These are phyloP conservation scores for Verticillium nonalfalfae DNA, from an alignment of 2,329 filamentous ascomycete genomes.

Conservation along the genomic window DNA sequence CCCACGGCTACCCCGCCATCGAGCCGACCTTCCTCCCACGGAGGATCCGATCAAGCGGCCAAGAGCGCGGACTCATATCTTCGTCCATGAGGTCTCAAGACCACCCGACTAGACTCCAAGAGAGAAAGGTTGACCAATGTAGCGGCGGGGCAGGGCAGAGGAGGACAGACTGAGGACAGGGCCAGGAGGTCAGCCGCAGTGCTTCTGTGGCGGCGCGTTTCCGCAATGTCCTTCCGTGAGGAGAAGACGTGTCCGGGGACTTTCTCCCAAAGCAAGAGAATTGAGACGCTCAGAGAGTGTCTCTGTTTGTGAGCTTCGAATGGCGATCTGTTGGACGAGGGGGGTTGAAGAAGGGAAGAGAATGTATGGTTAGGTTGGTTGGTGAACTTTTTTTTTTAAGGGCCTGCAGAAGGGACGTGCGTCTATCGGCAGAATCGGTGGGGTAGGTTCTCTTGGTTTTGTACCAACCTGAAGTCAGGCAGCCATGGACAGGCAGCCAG, in stretches of 20 bases:
- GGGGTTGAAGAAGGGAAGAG: constrained; percentile 51
- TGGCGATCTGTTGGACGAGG: constrained; percentile 99
- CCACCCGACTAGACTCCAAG: constrained; percentile 7
- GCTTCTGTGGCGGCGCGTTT: constrained; percentile 99
- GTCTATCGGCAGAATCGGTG: background rate
- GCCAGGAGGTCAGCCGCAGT: constrained; percentile 78
- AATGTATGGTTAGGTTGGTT: constrained; percentile 14
- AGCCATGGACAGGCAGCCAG: background rate
- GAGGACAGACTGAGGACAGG: constrained; percentile 36
- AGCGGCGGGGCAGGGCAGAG: constrained; percentile 35
- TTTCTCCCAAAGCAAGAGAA: constrained; percentile 92
- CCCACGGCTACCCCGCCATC: constrained; percentile 19
- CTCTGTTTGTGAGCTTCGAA: constrained; percentile 98
- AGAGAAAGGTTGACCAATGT: constrained; percentile 29
- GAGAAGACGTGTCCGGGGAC: constrained; percentile 84
- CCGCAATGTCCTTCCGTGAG: constrained; percentile 54
- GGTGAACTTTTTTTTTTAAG: constrained; percentile 9
- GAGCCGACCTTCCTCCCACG: constrained; percentile 3
- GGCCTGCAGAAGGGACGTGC: background rate
- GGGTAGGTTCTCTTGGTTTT: background rate
- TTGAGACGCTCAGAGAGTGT: constrained; percentile 33
- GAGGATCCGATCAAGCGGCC: constrained; percentile 5
- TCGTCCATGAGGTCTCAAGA: constrained; percentile 58
- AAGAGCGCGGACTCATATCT: constrained; percentile 77
- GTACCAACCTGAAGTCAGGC: background rate